These are phyloP conservation scores for Aureobasidium lini DNA, from an alignment of 2,329 filamentous ascomycete species.

Conservation along the genomic window DNA sequence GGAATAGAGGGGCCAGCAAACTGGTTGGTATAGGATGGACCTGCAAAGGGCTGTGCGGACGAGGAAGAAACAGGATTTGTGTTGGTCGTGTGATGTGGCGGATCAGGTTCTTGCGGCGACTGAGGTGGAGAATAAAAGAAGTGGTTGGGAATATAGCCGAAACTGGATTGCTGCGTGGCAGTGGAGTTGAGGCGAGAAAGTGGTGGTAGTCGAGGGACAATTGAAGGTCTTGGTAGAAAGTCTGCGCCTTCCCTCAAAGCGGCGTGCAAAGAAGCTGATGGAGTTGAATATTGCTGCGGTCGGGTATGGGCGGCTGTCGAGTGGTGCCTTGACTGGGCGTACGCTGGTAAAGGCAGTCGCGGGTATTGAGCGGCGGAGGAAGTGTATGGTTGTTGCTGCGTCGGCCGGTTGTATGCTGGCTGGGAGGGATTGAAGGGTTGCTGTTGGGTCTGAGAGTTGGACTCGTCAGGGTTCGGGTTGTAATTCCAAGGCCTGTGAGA, in stretches of 20 bases:
- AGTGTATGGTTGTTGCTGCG: not conserved
- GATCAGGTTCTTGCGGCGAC: not conserved
- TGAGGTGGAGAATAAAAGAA: conserved; percentile 13
- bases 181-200: not conserved
- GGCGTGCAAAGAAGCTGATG: conserved; percentile 5
- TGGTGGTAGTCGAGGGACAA: not conserved
- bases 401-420: not conserved
- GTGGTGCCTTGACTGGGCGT: not conserved
- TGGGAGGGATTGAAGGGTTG: not conserved
- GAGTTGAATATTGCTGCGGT: conserved; percentile 2
- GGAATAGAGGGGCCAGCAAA: not conserved
- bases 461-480: not conserved
- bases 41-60: not conserved
- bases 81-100: not conserved
- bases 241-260: conserved; percentile 9
- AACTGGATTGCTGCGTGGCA: not conserved
- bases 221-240: conserved; percentile 10
- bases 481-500: not conserved
- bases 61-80: not conserved
- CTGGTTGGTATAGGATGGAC: not conserved
- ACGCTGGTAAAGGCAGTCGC: not conserved
- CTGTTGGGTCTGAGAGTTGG: not conserved
- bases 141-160: conserved; percentile 12
- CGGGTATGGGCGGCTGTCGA: not conserved
- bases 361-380: not conserved